Percentiles rank a stretch among this genome's conserved stretches.
Conservation (phyloP, 2,329 filamentous ascomycete genomes). For the Fusarium fujikuroi region DNA sequence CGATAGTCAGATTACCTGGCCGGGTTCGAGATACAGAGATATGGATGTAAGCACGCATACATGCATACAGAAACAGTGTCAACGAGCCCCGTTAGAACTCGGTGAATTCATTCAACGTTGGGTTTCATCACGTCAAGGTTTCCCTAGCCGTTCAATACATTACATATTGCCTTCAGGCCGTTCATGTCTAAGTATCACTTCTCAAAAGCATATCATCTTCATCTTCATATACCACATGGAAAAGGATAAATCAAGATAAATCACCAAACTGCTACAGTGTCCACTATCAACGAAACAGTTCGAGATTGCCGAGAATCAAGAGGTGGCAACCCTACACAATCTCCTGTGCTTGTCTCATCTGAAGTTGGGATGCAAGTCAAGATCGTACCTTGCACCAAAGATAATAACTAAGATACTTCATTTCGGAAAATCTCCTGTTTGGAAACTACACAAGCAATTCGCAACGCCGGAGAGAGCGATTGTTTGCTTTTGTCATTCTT, state of each 20-base stretch:
- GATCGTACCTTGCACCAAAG: constrained; percentile 8
- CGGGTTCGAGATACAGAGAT: background rate
- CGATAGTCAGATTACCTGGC: background rate
- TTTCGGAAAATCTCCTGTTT: constrained; percentile 3
- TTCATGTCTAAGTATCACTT: background rate
- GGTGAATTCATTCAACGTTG: background rate
- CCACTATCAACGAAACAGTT: background rate
- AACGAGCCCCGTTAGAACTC: background rate
- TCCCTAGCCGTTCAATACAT: background rate
- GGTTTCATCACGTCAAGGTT: background rate
- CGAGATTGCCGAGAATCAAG: constrained; percentile 9
- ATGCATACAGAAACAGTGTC: background rate
- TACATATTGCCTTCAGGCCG: background rate
- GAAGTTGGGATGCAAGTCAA: constrained; percentile 1
- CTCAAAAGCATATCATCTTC: background rate
- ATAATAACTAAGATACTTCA: constrained; percentile 12
- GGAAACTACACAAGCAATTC: constrained; percentile 16
- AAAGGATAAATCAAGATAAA: background rate
- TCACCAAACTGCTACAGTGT: background rate
- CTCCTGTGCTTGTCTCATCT: constrained; percentile 4
- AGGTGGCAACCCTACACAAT: background rate
- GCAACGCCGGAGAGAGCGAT: background rate
- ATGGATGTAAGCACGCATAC: background rate
- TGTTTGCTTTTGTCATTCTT: constrained; percentile 11
- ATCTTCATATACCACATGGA: background rate